phyloP scores from a whole-genome alignment of 768 basidiomycete species.

The Russula griseocarnosa region DNA sequence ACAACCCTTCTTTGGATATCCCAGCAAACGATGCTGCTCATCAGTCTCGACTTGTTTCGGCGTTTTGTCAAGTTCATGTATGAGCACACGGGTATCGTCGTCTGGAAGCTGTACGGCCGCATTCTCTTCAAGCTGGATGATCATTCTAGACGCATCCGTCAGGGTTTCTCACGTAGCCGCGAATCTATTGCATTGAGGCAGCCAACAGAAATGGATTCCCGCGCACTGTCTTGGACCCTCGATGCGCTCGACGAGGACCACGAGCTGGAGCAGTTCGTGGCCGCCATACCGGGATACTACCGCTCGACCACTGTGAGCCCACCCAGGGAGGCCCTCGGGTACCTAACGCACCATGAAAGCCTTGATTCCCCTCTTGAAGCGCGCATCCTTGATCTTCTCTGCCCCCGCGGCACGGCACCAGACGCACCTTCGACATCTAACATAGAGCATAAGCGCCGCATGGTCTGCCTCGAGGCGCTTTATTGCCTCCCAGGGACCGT shows the following conservation, averaged over 20 bases:
- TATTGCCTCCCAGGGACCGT: conserved; percentile 13
- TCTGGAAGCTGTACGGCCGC: conserved; percentile 13
- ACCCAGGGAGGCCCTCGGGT: background rate
- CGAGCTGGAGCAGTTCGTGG: conserved; percentile 16
- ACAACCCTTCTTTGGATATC: conserved; percentile 16
- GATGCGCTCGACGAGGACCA: conserved; percentile 21
- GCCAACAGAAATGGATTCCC: conserved; percentile 16
- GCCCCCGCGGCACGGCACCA: conserved; percentile 5
- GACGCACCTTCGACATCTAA: background rate
- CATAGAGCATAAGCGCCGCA: conserved; percentile 9
- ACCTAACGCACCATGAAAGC: conserved; percentile 14
- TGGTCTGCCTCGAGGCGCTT: conserved; percentile 15
- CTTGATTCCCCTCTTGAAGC: conserved; percentile 20
- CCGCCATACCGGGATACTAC: conserved; percentile 22
- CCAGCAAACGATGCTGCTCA: background rate
- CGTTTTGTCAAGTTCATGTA: conserved; percentile 14
- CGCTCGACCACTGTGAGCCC: conserved; percentile 10
- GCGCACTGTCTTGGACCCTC: conserved; percentile 15
- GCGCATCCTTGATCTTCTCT: conserved; percentile 21
- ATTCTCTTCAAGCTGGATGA: conserved; percentile 2
- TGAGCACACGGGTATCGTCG: conserved; percentile 5
- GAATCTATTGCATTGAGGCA: conserved; percentile 12
- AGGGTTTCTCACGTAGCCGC: conserved; percentile 15
- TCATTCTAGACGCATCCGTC: conserved; percentile 12
- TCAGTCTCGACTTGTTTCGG: conserved; percentile 9